phyloP scores from a whole-genome alignment of 1,284 basidiomycete species.

The Ustilago tritici region DNA sequence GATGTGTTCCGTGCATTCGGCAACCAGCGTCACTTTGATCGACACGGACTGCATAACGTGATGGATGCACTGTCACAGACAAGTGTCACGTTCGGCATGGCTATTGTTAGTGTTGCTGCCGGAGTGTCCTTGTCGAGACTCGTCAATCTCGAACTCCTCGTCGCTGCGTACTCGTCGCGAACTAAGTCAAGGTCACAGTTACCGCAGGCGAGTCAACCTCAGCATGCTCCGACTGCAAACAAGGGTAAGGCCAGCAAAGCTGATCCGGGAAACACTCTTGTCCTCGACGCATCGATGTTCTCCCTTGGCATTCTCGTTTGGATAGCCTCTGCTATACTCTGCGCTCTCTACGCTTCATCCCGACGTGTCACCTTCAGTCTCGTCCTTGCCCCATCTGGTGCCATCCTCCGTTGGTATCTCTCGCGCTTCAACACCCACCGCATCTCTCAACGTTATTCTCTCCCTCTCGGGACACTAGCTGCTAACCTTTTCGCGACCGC shows the following conservation, averaged over 20 bases:
- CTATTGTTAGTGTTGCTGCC: conserved; percentile 49
- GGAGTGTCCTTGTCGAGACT: conserved; percentile 45
- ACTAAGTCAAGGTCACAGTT: neutral
- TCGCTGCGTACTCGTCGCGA: neutral
- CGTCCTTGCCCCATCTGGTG: conserved; percentile 88
- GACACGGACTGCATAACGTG: conserved; percentile 81
- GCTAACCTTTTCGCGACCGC: conserved; percentile 81
- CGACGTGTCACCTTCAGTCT: conserved; percentile 87
- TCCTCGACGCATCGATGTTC: conserved; percentile 28
- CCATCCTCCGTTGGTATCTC: conserved; percentile 84
- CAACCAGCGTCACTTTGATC: conserved; percentile 75
- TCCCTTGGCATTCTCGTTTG: conserved; percentile 67
- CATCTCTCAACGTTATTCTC: conserved; percentile 73
- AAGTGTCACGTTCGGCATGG: conserved; percentile 56
- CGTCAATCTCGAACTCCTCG: conserved; percentile 15
- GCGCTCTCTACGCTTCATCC: conserved; percentile 81
- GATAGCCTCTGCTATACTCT: conserved; percentile 77
- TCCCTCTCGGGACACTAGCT: conserved; percentile 85
- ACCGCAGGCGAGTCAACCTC: neutral
- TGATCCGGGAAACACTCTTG: conserved; percentile 8
- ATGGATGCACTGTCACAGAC: conserved; percentile 68
- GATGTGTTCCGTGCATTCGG: conserved; percentile 88
- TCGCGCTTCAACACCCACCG: conserved; percentile 78
- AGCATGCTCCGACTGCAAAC: neutral
- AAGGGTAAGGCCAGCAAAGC: neutral